Conservation (phyloP, 257 asterid genomes). For the Capsicum baccatum region DNA sequence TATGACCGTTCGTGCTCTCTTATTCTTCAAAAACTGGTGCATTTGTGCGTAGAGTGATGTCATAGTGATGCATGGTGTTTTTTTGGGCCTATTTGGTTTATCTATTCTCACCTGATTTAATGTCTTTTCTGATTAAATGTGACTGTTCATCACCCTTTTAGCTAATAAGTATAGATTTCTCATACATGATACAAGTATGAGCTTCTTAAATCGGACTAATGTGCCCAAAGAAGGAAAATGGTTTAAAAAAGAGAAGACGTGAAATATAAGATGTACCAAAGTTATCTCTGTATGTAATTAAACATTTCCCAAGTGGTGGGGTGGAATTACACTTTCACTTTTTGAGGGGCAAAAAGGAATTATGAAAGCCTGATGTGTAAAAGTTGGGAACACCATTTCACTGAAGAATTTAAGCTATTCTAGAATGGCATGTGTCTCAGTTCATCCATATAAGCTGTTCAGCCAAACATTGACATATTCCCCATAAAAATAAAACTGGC, state of each 20-base stretch:
- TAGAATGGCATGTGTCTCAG: background rate
- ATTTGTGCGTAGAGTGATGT: background rate
- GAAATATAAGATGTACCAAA: background rate
- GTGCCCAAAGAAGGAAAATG: constrained; percentile 1
- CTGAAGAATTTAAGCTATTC: background rate
- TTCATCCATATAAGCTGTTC: background rate
- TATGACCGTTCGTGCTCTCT: background rate
- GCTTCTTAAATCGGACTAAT: background rate
- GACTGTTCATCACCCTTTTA: background rate
- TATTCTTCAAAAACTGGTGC: background rate
- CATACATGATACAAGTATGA: background rate
- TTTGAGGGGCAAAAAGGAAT: background rate
- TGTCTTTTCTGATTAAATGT: background rate
- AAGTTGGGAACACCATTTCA: background rate
- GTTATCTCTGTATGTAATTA: background rate
- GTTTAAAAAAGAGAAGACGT: background rate
- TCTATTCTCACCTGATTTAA: background rate
- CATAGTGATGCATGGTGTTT: background rate
- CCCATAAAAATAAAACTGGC: background rate
- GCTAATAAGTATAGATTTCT: background rate
- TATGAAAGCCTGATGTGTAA: background rate
- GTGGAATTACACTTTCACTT: background rate
- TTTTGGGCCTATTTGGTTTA: background rate
- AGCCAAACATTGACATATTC: background rate
- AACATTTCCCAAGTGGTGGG: background rate